These are phyloP conservation scores for Panellus pusillus DNA, from an alignment of 768 basidiomycete species.

Conservation along the genomic window DNA sequence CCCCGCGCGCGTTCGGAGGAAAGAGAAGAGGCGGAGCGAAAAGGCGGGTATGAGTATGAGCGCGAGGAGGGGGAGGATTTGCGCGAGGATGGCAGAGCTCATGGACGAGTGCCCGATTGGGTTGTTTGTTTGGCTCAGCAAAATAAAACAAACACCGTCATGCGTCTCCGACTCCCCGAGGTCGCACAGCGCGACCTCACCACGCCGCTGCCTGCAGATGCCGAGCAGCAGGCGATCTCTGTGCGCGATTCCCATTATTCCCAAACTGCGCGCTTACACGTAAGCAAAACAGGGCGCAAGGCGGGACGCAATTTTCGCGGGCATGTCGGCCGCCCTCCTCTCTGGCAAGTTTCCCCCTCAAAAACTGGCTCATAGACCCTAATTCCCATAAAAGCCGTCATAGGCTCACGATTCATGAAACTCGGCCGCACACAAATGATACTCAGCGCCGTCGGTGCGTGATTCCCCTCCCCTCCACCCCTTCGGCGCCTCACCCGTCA, in stretches of 20 bases:
- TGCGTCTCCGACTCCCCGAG: constrained; percentile 9
- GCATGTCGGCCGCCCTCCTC: constrained; percentile 15
- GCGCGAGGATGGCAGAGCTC: constrained; percentile 38
- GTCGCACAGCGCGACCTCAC: constrained; percentile 15
- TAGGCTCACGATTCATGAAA: constrained; percentile 18
- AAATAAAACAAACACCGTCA: too few species aligned
- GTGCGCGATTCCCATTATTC: not conserved
- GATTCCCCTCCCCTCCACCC: too few species aligned
- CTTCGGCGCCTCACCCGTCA: too few species aligned
- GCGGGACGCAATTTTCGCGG: constrained; percentile 17
- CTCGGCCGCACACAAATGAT: constrained; percentile 17
- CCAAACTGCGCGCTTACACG: not conserved
- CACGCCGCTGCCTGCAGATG: constrained; percentile 13
- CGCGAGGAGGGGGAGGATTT: constrained; percentile 57
- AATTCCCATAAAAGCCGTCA: constrained; percentile 6
- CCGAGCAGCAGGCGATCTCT: constrained; percentile 14
- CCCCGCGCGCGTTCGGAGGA: constrained; percentile 28
- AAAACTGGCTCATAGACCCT: too few species aligned
- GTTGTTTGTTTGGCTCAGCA: too few species aligned
- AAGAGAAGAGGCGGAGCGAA: constrained; percentile 42
- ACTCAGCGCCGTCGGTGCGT: constrained; percentile 9
- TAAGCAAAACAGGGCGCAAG: not conserved
- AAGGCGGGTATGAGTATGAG: constrained; percentile 55
- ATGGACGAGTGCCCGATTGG: too few species aligned
- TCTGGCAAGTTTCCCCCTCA: constrained; percentile 1